These are phyloP conservation scores for Kazachstania psychrophila DNA, from an alignment of 805 yeast genomes.

Conservation along the genomic window DNA sequence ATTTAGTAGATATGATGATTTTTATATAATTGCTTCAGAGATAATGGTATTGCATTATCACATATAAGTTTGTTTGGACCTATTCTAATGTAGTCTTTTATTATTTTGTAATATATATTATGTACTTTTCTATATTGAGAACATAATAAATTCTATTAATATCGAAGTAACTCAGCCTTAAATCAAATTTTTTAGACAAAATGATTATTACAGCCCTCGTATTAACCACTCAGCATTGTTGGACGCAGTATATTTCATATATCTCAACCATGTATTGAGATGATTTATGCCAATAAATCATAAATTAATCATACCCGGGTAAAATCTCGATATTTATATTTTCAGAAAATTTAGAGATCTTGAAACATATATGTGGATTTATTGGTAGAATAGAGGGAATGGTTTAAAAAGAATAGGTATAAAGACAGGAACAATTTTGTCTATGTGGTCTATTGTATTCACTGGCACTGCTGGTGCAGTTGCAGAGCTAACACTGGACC, in stretches of 20 bases:
- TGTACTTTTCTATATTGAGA: too few species aligned
- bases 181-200: too few species aligned
- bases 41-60: too few species aligned
- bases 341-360: not conserved
- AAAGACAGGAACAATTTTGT: not conserved
- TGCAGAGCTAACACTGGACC: slow-evolving; percentile 63
- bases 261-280: not conserved
- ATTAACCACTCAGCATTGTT: too few species aligned
- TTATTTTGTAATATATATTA: too few species aligned
- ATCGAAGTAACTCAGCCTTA: too few species aligned
- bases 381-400: not conserved
- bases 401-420: not conserved
- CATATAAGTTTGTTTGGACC: too few species aligned
- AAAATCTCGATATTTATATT: not conserved
- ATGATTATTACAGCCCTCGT: too few species aligned
- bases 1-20: too few species aligned
- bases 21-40: too few species aligned
- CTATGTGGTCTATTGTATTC: slow-evolving; percentile 9
- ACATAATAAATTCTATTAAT: too few species aligned
- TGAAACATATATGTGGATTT: not conserved
- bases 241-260: not conserved
- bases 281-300: not conserved
- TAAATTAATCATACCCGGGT: not conserved
- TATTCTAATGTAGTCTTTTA: too few species aligned
- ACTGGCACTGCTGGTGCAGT: slow-evolving; percentile 24